Conservation (phyloP, 225 moss, liverwort and hornwort genomes). For the Marchantia polymorpha region DNA sequence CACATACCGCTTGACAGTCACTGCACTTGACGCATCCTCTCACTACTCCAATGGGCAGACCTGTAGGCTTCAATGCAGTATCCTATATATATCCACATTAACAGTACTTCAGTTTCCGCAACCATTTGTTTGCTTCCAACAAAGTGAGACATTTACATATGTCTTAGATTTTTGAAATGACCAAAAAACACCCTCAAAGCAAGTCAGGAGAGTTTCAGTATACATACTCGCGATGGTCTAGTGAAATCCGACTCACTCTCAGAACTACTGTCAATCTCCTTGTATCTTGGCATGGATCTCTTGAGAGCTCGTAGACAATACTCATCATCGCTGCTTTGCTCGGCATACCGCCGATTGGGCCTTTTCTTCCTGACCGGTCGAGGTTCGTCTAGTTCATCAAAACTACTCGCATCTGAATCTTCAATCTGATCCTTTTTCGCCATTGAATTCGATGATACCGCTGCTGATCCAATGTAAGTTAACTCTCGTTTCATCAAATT, state of each 20-base stretch:
- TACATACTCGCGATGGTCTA: constrained; percentile 31
- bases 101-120: not conserved
- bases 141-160: not conserved
- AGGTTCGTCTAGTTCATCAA: constrained; percentile 43
- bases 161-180: not conserved
- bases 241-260: constrained; percentile 50
- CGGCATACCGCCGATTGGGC: constrained; percentile 44
- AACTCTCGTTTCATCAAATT: constrained; percentile 29
- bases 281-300: constrained; percentile 42
- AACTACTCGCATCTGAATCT: constrained; percentile 43
- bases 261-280: constrained; percentile 46
- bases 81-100: constrained; percentile 22
- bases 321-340: constrained; percentile 49
- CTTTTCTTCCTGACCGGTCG: constrained; percentile 44
- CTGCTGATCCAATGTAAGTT: constrained; percentile 18
- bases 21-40: constrained; percentile 45
- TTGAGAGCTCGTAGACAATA: constrained; percentile 43
- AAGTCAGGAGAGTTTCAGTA: not conserved
- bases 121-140: not conserved
- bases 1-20: constrained; percentile 47
- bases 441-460: constrained; percentile 11
- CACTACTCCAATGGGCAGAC: constrained; percentile 45
- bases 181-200: not conserved
- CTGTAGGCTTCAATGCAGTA: constrained; percentile 32
- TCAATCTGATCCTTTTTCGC: constrained; percentile 35